Percentiles rank a stretch among this genome's conserved stretches.
phyloP scores from a whole-genome alignment of 2,329 filamentous ascomycete genomes.

The Aspergillus cejpii region DNA sequence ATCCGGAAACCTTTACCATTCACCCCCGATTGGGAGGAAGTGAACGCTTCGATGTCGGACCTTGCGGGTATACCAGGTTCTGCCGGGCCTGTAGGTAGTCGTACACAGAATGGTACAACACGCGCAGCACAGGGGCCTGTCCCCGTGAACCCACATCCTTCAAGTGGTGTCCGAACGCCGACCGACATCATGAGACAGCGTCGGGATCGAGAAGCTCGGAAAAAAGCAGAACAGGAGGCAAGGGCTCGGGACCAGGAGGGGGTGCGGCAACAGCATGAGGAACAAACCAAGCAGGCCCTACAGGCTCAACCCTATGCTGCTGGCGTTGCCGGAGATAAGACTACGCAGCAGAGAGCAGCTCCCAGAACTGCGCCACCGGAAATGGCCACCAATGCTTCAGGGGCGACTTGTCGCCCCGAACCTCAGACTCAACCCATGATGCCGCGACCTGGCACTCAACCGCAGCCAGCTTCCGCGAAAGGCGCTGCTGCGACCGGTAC shows the following conservation, averaged over 20 bases:
- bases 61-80: slow-evolving; percentile 56
- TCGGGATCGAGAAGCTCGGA: slow-evolving; percentile 65
- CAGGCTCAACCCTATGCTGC: slow-evolving; percentile 39
- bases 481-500: slow-evolving; percentile 16
- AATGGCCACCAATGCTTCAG: neutral
- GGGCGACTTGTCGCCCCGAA: slow-evolving; percentile 15
- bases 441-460: slow-evolving; percentile 22
- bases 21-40: slow-evolving; percentile 76
- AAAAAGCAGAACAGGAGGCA: slow-evolving; percentile 61
- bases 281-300: slow-evolving; percentile 29
- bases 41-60: slow-evolving; percentile 89
- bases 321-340: slow-evolving; percentile 33
- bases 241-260: slow-evolving; percentile 49
- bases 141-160: slow-evolving; percentile 46
- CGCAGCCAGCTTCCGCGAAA: slow-evolving; percentile 18
- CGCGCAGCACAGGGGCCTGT: slow-evolving; percentile 48
- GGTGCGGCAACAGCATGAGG: slow-evolving; percentile 43
- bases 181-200: slow-evolving; percentile 88
- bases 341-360: slow-evolving; percentile 23
- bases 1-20: slow-evolving; percentile 75
- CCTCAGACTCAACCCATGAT: slow-evolving; percentile 12
- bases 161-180: slow-evolving; percentile 67
- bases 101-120: slow-evolving; percentile 52
- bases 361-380: slow-evolving; percentile 8
- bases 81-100: slow-evolving; percentile 44